These are phyloP conservation scores for Sclerotinia trifoliorum DNA, from an alignment of 2,329 filamentous ascomycete species.

Conservation along the genomic window DNA sequence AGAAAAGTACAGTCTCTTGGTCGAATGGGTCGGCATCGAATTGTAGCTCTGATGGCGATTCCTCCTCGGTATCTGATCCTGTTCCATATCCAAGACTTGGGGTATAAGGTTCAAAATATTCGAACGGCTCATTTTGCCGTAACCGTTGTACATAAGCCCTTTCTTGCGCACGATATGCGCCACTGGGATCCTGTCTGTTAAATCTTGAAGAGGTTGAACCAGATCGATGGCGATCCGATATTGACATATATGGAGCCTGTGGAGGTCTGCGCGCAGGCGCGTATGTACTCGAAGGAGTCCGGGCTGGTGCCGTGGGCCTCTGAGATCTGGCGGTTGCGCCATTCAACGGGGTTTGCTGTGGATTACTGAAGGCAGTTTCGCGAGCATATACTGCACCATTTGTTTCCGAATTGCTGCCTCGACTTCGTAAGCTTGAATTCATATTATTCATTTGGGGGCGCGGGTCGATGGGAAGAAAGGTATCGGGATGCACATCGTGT, in stretches of 20 bases:
- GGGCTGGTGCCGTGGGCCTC: constrained; percentile 65
- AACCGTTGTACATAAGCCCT: constrained; percentile 92
- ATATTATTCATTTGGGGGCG: constrained; percentile 34
- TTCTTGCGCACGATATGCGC: constrained; percentile 80
- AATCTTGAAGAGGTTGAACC: constrained; percentile 56
- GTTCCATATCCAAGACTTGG: constrained; percentile 63
- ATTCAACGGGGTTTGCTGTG: constrained; percentile 42
- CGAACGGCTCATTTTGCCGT: constrained; percentile 64
- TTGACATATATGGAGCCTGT: constrained; percentile 46
- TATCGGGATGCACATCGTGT: constrained; percentile 28
- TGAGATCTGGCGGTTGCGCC: constrained; percentile 56
- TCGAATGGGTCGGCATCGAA: constrained; percentile 84
- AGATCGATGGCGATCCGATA: constrained; percentile 50
- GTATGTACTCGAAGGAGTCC: constrained; percentile 79
- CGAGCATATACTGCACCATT: constrained; percentile 30
- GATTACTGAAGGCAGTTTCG: constrained; percentile 30
- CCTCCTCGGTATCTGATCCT: constrained; percentile 86
- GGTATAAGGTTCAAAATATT: constrained; percentile 60
- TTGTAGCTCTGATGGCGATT: constrained; percentile 81
- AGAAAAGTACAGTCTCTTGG: constrained; percentile 89
- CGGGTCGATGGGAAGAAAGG: constrained; percentile 32
- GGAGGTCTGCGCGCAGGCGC: constrained; percentile 60
- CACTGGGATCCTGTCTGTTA: constrained; percentile 63
- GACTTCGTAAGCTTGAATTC: constrained; percentile 42
- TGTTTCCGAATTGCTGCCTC: constrained; percentile 44